phyloP scores from a whole-genome alignment of 305 asterid species.

The Fraxinus ornus region DNA sequence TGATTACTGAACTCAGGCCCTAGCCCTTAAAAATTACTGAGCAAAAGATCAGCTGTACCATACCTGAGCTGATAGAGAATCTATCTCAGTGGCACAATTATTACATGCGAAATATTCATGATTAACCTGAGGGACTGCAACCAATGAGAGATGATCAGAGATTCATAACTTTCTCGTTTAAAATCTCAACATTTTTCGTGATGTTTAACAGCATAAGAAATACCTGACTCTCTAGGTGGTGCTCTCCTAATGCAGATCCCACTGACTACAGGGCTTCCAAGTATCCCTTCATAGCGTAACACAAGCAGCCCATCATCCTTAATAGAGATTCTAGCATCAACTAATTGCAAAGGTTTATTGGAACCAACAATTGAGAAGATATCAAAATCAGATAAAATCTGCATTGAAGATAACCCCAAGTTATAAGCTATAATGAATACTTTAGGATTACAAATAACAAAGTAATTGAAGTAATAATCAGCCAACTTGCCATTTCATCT shows the following conservation, averaged over 20 bases:
- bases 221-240: conserved; percentile 47
- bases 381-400: conserved; percentile 84
- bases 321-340: conserved; percentile 61
- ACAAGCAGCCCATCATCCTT: conserved; percentile 60
- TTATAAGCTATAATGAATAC: conserved; percentile 20
- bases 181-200: not conserved
- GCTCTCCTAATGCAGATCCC: conserved; percentile 80
- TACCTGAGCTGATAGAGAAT: conserved; percentile 80
- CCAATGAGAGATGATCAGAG: conserved; percentile 14
- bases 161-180: not conserved
- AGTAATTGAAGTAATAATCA: not conserved
- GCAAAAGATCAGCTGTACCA: conserved; percentile 16
- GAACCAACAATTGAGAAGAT: conserved; percentile 86
- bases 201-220: conserved; percentile 11
- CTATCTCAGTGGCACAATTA: conserved; percentile 68
- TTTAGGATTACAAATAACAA: conserved; percentile 7
- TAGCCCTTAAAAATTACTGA: conserved; percentile 5
- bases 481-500: conserved; percentile 77
- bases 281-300: conserved; percentile 73
- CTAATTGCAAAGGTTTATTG: conserved; percentile 81
- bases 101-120: conserved; percentile 51
- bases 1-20: not conserved
- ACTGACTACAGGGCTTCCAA: conserved; percentile 82
- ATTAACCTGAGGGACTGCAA: conserved; percentile 45
- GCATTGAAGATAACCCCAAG: conserved; percentile 29